These are phyloP conservation scores for Boletus subparvulus DNA, from an alignment of 768 basidiomycete genomes.

Conservation along the genomic window DNA sequence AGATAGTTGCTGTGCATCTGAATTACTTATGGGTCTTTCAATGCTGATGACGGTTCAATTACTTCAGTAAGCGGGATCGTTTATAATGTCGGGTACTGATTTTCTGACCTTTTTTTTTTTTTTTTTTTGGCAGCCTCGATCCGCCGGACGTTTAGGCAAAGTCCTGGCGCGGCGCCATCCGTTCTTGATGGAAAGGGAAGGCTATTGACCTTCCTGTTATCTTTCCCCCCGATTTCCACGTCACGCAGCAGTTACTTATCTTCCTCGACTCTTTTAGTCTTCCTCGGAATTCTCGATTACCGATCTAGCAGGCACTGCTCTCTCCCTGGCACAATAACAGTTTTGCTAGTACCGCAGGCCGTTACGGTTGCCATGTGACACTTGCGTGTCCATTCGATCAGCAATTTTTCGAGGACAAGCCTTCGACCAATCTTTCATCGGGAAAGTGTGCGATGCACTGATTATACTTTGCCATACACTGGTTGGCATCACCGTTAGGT, in stretches of 20 bases:
- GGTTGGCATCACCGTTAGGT: background rate
- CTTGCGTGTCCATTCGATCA: background rate
- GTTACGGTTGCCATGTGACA: constrained; percentile 8
- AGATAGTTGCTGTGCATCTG: constrained; percentile 25
- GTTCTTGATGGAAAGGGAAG: background rate
- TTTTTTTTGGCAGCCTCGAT: constrained; percentile 11
- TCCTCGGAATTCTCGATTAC: background rate
- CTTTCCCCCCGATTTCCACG: background rate
- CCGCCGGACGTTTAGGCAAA: background rate
- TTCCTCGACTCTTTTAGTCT: constrained; percentile 1
- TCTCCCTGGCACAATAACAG: background rate
- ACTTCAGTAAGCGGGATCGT: constrained; percentile 24
- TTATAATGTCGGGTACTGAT: constrained; percentile 1
- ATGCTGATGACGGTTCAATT: constrained; percentile 4
- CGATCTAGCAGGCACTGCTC: background rate
- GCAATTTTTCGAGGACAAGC: background rate
- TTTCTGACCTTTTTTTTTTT: constrained; percentile 13
- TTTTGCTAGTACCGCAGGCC: background rate
- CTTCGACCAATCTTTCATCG: background rate
- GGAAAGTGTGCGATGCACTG: constrained; percentile 3
- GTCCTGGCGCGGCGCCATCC: background rate
- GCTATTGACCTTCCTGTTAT: background rate
- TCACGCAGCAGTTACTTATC: background rate
- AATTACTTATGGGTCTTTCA: constrained; percentile 10
- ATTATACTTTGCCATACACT: background rate